These are phyloP conservation scores for Xanthoconium separans DNA, from an alignment of 1,284 basidiomycete genomes.

Conservation along the genomic window DNA sequence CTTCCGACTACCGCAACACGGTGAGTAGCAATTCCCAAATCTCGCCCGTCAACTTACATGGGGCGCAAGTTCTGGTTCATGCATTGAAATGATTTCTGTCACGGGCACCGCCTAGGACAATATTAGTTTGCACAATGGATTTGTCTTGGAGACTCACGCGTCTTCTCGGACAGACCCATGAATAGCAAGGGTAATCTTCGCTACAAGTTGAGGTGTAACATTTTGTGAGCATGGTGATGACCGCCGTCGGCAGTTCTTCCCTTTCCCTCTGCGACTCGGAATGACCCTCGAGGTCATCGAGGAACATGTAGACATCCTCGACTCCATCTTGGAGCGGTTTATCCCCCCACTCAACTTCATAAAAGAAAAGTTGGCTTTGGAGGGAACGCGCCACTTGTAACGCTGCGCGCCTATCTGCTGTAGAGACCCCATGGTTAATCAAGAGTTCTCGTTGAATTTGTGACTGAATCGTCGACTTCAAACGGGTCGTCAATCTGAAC, in stretches of 20 bases:
- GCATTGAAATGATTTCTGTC: slow-evolving; percentile 20
- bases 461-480: slow-evolving; percentile 76
- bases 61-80: slow-evolving; percentile 26
- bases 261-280: slow-evolving; percentile 57
- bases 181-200: slow-evolving; percentile 68
- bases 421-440: slow-evolving; percentile 67
- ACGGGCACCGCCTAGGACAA: slow-evolving; percentile 22
- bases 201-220: slow-evolving; percentile 86
- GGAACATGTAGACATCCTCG: slow-evolving; percentile 95
- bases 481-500: slow-evolving; percentile 4
- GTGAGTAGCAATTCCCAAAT: slow-evolving; percentile 18
- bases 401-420: slow-evolving; percentile 76
- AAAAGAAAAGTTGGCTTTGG: slow-evolving; percentile 92
- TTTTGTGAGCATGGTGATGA: slow-evolving; percentile 75
- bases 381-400: slow-evolving; percentile 85
- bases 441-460: slow-evolving; percentile 72
- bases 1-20: slow-evolving; percentile 41
- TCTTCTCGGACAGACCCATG: slow-evolving; percentile 66
- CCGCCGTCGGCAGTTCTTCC: slow-evolving; percentile 83
- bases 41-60: slow-evolving; percentile 22
- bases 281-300: slow-evolving; percentile 79
- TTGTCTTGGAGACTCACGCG: slow-evolving; percentile 42
- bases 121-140: slow-evolving; percentile 8
- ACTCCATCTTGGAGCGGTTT: slow-evolving; percentile 84
- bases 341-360: slow-evolving; percentile 96